phyloP scores from a whole-genome alignment of 495 filamentous ascomycete genomes.

The Lepidopterella palustris region DNA sequence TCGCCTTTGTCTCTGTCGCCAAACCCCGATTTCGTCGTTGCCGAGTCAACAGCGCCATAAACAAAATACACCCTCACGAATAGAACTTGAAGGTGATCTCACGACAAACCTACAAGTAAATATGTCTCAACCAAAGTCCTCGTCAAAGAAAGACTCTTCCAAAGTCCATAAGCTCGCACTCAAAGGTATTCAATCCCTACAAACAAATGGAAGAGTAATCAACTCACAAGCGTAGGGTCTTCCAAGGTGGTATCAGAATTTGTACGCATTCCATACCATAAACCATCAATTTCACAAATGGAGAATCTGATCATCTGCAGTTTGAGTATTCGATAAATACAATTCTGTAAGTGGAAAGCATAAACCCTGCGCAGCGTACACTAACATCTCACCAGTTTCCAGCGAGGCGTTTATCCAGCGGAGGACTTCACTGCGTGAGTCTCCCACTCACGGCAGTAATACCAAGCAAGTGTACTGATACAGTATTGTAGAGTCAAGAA shows the following conservation, averaged over 20 bases:
- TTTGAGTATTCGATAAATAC: constrained; percentile 95
- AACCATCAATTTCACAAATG: background rate
- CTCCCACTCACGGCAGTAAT: background rate
- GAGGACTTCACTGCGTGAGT: constrained; percentile 92
- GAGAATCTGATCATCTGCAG: constrained; percentile 1
- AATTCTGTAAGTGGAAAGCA: constrained; percentile 55
- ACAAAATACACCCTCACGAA: constrained; percentile 9
- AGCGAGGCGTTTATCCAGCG: constrained; percentile 93
- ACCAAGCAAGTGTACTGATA: background rate
- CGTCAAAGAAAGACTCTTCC: constrained; percentile 69
- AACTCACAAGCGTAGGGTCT: constrained; percentile 46
- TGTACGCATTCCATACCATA: constrained; percentile 45
- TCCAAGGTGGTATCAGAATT: constrained; percentile 92
- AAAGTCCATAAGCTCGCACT: constrained; percentile 91
- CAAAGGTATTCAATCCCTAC: constrained; percentile 54
- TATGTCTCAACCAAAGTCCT: constrained; percentile 28
- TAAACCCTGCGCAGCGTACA: background rate
- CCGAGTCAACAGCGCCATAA: constrained; percentile 18
- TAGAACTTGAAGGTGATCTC: background rate
- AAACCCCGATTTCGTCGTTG: constrained; percentile 4
- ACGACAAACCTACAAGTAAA: background rate
- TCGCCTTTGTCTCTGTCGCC: background rate
- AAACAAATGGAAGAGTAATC: background rate
- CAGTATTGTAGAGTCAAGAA: constrained; percentile 71
- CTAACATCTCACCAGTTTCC: constrained; percentile 53